phyloP scores from a whole-genome alignment of 371 early-diverging fungal species.

The Apophysomyces variabilis region DNA sequence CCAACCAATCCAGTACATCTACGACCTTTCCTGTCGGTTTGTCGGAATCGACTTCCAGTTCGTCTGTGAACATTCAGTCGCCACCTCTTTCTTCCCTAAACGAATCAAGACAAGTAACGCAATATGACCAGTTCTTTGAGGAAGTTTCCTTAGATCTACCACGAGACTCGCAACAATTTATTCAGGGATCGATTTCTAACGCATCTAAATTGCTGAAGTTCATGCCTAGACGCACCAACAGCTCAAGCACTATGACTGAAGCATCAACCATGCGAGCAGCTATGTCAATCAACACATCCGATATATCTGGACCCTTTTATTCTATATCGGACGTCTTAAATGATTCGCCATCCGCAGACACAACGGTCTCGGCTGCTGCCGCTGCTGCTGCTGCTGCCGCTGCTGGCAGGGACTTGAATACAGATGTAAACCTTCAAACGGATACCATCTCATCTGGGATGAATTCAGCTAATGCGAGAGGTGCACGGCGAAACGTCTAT shows the following conservation, averaged over 20 bases:
- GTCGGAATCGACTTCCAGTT: constrained; percentile 8
- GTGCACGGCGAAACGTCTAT: constrained; percentile 45
- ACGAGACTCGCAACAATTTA: constrained; percentile 22
- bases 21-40: not conserved
- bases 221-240: constrained; percentile 37
- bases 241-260: not conserved
- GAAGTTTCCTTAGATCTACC: constrained; percentile 58
- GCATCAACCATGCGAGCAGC: constrained; percentile 11
- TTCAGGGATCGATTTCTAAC: constrained; percentile 6
- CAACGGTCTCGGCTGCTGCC: constrained; percentile 20
- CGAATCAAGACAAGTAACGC: constrained; percentile 24
- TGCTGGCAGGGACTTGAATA: constrained; percentile 17
- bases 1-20: not conserved
- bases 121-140: constrained; percentile 58
- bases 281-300: constrained; percentile 29
- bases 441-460: not conserved
- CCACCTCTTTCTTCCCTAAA: not conserved
- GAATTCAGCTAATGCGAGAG: constrained; percentile 24
- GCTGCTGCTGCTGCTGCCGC: constrained; percentile 26
- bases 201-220: constrained; percentile 43
- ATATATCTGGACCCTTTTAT: constrained; percentile 54
- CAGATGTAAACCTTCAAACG: not conserved
- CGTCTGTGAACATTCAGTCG: constrained; percentile 13
- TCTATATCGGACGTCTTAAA: constrained; percentile 54
- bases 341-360: constrained; percentile 29